Percentiles rank a stretch among this genome's conserved stretches.
phyloP scores from a whole-genome alignment of 768 basidiomycete genomes.

The Trametes gibbosa region DNA sequence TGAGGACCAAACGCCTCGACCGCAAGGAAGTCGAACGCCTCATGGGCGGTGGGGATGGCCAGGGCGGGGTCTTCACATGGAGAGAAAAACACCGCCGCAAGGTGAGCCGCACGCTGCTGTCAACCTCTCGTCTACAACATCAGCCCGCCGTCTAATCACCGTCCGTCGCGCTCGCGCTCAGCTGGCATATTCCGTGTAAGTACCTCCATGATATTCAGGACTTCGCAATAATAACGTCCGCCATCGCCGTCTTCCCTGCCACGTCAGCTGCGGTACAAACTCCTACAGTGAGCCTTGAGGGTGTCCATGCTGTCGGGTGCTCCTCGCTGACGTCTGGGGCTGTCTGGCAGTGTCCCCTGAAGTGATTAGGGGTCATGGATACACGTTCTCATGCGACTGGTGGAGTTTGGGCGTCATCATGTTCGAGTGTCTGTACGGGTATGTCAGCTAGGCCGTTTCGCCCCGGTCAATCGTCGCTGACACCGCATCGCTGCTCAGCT shows the following conservation, averaged over 20 bases:
- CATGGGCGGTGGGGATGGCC: constrained; percentile 80
- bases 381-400: constrained; percentile 95
- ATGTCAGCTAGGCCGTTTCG: constrained; percentile 30
- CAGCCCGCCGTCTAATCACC: constrained; percentile 19
- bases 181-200: constrained; percentile 89
- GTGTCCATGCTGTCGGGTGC: not conserved
- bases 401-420: constrained; percentile 98
- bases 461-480: constrained; percentile 3
- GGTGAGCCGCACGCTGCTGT: constrained; percentile 42
- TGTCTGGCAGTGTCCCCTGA: constrained; percentile 75
- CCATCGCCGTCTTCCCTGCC: constrained; percentile 12
- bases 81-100: constrained; percentile 90
- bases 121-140: not conserved
- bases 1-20: constrained; percentile 75
- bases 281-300: constrained; percentile 67
- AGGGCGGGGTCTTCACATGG: constrained; percentile 90
- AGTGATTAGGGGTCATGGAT: constrained; percentile 88
- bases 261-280: constrained; percentile 73
- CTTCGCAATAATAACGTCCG: constrained; percentile 22
- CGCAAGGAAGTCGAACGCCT: constrained; percentile 78
- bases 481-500: constrained; percentile 33
- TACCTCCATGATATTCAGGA: constrained; percentile 22
- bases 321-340: not conserved
- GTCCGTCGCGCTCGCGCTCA: constrained; percentile 29
- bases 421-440: constrained; percentile 95